phyloP scores from a whole-genome alignment of 2,329 filamentous ascomycete genomes.

The Penicillium sp. region DNA sequence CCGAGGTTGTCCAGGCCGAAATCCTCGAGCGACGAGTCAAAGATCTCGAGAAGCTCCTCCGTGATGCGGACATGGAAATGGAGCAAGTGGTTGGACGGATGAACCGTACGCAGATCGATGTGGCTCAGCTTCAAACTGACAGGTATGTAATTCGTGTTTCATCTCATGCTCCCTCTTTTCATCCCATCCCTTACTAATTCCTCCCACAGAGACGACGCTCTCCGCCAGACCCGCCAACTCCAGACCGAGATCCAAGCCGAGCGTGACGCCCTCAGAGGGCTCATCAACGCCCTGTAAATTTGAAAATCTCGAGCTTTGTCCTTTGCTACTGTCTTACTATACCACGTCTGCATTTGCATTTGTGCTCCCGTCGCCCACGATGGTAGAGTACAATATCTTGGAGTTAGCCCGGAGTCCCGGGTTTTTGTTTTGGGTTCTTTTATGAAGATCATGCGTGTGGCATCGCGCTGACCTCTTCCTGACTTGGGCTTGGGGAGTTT shows the following conservation, averaged over 20 bases:
- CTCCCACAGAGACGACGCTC: constrained; percentile 62
- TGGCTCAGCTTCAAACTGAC: constrained; percentile 67
- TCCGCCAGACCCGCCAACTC: constrained; percentile 66
- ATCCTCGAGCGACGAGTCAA: constrained; percentile 73
- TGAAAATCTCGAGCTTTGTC: not conserved
- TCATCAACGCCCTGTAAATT: constrained; percentile 33
- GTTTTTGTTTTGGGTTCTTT: constrained; percentile 5
- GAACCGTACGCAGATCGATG: constrained; percentile 79
- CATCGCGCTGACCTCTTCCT: constrained; percentile 8
- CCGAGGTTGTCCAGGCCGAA: constrained; percentile 70
- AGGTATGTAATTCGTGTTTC: constrained; percentile 31
- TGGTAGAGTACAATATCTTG: constrained; percentile 10
- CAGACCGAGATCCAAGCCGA: constrained; percentile 66
- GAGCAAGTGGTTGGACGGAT: constrained; percentile 77
- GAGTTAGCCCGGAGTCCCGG: constrained; percentile 14
- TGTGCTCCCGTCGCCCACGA: constrained; percentile 6
- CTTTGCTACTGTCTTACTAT: constrained; percentile 13
- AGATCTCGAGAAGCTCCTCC: constrained; percentile 79
- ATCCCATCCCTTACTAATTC: constrained; percentile 19
- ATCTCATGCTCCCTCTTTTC: not conserved
- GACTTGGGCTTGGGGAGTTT: constrained; percentile 1
- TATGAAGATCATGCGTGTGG: constrained; percentile 9
- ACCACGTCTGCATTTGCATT: constrained; percentile 24
- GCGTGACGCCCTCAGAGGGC: constrained; percentile 55
- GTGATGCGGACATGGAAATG: constrained; percentile 76